Percentiles rank a stretch among this genome's conserved stretches.
Evolutionary conservation across 169 alveolate genomes (phyloP).

Genomic region (Fabrea salina): DNA sequence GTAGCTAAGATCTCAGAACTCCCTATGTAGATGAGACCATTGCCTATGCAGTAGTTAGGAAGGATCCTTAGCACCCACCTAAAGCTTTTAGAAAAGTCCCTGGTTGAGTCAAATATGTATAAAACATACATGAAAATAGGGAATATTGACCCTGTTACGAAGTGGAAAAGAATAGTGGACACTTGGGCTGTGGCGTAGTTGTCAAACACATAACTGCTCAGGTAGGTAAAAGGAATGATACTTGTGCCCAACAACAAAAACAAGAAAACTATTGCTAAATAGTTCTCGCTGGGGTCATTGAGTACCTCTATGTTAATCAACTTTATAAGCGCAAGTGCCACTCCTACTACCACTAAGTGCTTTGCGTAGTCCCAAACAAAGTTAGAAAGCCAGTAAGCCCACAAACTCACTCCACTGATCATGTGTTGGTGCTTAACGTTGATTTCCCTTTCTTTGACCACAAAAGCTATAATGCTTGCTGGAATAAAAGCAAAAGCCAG

Average conservation of each 20-base stretch:
- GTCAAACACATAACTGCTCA: constrained; percentile 49
- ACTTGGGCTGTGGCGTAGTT: constrained; percentile 32
- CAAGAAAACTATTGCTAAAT: constrained; percentile 43
- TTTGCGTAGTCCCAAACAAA: constrained; percentile 33
- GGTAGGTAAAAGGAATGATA: constrained; percentile 61
- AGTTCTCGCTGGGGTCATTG: constrained; percentile 11
- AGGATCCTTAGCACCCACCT: background rate
- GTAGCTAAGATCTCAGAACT: background rate
- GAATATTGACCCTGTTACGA: constrained; percentile 40
- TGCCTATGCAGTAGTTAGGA: background rate
- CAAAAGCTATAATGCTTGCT: constrained; percentile 29
- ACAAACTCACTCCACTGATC: constrained; percentile 31
- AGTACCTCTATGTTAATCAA: constrained; percentile 39
- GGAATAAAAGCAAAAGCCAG: constrained; percentile 44
- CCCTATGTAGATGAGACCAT: background rate
- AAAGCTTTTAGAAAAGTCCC: background rate
- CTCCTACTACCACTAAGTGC: constrained; percentile 24
- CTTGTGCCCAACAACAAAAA: constrained; percentile 59
- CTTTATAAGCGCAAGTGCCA: constrained; percentile 42
- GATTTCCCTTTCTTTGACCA: constrained; percentile 37
- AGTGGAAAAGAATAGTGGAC: background rate
- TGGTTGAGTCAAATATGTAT: background rate
- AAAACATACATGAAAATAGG: constrained; percentile 7
- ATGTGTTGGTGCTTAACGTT: constrained; percentile 37
- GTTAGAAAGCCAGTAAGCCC: constrained; percentile 39